A percentile compares a stretch with the other conserved stretches of the same genome.
phyloP scores from a whole-genome alignment of 129 eudicot genomes.

The Flaveria linearis region DNA sequence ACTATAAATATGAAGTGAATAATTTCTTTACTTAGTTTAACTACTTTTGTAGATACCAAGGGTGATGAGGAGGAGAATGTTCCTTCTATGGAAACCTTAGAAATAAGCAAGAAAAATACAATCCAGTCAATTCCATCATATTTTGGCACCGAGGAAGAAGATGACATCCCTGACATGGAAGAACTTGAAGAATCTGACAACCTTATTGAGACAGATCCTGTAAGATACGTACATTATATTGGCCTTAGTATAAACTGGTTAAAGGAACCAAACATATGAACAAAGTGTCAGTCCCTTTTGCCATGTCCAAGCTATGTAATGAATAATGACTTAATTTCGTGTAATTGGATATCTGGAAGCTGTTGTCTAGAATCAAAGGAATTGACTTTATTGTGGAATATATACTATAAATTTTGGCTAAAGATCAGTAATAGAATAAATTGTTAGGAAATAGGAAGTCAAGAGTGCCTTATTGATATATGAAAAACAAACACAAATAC shows the following conservation, averaged over 20 bases:
- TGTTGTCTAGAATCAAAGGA: background rate
- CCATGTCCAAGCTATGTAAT: background rate
- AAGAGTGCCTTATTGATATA: background rate
- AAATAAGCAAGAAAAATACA: slow-evolving; percentile 62
- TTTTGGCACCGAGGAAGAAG: slow-evolving; percentile 86
- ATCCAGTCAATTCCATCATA: slow-evolving; percentile 80
- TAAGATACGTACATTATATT: slow-evolving; percentile 35
- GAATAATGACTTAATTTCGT: background rate
- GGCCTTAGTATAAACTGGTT: background rate
- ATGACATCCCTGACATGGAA: slow-evolving; percentile 88
- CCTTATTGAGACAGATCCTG: slow-evolving; percentile 81
- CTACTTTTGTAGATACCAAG: slow-evolving; percentile 51
- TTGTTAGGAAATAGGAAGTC: slow-evolving; percentile 13
- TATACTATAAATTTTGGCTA: background rate
- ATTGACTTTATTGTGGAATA: background rate
- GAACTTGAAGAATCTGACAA: slow-evolving; percentile 87
- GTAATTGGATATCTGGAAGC: background rate
- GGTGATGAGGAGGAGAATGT: slow-evolving; percentile 68
- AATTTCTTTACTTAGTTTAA: slow-evolving; percentile 17
- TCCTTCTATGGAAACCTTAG: slow-evolving; percentile 88
- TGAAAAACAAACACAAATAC: slow-evolving; percentile 2
- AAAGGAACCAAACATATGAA: background rate
- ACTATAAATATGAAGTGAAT: background rate
- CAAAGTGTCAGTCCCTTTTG: background rate
- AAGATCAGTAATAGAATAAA: background rate